Evolutionary conservation across 2,329 filamentous ascomycete species (phyloP).

Genomic region (Alternaria ventricosa): DNA sequence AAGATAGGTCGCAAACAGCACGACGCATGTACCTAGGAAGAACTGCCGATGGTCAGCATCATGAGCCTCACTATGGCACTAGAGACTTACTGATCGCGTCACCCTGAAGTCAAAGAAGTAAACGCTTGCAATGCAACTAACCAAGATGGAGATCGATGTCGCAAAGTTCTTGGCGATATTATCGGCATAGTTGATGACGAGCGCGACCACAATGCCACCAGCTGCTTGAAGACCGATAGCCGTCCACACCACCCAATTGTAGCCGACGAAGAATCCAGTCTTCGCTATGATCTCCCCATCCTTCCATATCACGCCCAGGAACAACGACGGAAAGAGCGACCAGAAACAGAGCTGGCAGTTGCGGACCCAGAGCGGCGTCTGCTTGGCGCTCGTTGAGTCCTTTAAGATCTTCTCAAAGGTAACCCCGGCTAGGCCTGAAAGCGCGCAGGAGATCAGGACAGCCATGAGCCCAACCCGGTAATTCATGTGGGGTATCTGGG

Average conservation of each 20-base stretch:
- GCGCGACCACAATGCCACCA: constrained; percentile 82
- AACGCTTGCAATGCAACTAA: constrained; percentile 85
- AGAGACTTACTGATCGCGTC: constrained; percentile 52
- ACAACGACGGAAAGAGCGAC: constrained; percentile 85
- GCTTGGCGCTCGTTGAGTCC: constrained; percentile 71
- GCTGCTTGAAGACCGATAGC: constrained; percentile 82
- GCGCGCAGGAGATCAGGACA: constrained; percentile 76
- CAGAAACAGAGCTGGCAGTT: constrained; percentile 96
- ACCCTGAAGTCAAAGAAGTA: constrained; percentile 83
- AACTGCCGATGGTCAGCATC: constrained; percentile 64
- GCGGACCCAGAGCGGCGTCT: constrained; percentile 86
- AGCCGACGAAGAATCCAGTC: constrained; percentile 92
- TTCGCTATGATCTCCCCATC: constrained; percentile 84
- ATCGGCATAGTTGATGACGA: constrained; percentile 82
- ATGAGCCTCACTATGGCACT: neutral
- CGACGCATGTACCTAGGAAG: constrained; percentile 76
- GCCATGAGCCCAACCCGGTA: constrained; percentile 79
- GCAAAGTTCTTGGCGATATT: constrained; percentile 95
- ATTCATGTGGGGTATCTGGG: constrained; percentile 69
- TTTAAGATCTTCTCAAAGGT: constrained; percentile 93
- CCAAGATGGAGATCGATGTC: constrained; percentile 86
- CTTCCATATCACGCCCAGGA: constrained; percentile 84
- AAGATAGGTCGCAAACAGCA: constrained; percentile 82
- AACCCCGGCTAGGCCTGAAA: constrained; percentile 85
- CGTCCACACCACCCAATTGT: constrained; percentile 89